Evolutionary conservation across 805 yeast species (phyloP), one percentile per base, ranked within the genome.

Genomic region (Hanseniaspora guilliermondii): DNA sequence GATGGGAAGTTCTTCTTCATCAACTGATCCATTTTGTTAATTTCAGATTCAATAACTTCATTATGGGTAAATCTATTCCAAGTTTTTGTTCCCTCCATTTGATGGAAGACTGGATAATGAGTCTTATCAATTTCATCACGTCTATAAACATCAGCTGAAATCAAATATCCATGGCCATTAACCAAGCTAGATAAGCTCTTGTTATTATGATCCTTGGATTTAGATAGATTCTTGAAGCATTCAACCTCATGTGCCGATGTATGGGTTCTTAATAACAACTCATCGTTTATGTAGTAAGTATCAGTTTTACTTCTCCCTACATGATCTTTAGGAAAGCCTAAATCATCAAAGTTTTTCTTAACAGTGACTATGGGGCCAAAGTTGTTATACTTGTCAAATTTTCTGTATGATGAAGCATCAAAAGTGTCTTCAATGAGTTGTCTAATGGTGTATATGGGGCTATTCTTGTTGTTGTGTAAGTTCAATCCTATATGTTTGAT

Each of bases 101-200:
- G 98, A 64, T 93, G 97, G 70, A 93, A 93, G 0, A 85, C 97
- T 1, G 98, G 97, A 65, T 93, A 93, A 67, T 93, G 98, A 0
- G 97, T 88, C 59, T 86, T 76, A 68, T 93, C 98, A 55, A 93
- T 87, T 62, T 91, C 96, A 68, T 93, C 98, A 62, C 95, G 77
- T 63, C 98, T 76, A 65, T 89, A 93, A 9, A 93, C 98, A 67
- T 93, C 98, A 1, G 97, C 98, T 12, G 95, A 77, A 47, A 93
- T 89, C 59, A 93, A 76, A 67, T 85, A 93, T 0, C 97, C 97
- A 0, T 95, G 88, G n/a, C 63, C 65, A 11, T 49, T 32, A 1
- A 12, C n/a, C 25, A 30, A 7, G 24, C 46, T 42, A 5, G 35
- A n/a, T 5, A 12, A 12, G 6, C 16, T 22, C 6, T 3, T 6